Conservation (phyloP, 495 filamentous ascomycete species). For the Evansstolkia leycettana region DNA sequence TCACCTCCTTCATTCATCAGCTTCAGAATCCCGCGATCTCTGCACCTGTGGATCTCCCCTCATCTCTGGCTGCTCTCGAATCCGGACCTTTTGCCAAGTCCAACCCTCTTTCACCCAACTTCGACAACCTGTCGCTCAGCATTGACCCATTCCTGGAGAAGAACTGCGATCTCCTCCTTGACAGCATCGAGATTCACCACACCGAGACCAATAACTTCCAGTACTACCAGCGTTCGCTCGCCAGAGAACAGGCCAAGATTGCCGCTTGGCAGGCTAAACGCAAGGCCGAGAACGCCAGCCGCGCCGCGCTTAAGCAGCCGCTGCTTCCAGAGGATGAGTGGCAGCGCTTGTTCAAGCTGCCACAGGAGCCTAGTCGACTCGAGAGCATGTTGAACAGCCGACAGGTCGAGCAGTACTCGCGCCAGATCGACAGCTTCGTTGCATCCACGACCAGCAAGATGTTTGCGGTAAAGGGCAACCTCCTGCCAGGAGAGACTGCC, state of each 20-base stretch:
- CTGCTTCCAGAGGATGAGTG: slow-evolving; percentile 93
- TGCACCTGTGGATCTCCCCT: slow-evolving; percentile 54
- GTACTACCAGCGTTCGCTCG: slow-evolving; percentile 94
- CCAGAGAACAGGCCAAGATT: slow-evolving; percentile 92
- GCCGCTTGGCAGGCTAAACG: slow-evolving; percentile 91
- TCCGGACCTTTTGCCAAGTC: slow-evolving; percentile 32
- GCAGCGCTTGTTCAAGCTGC: slow-evolving; percentile 95
- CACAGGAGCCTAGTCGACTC: slow-evolving; percentile 80
- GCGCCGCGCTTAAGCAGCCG: slow-evolving; percentile 75
- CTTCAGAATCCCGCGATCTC: slow-evolving; percentile 49
- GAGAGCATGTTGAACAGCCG: slow-evolving; percentile 86
- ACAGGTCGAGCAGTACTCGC: slow-evolving; percentile 96
- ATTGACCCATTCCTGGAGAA: slow-evolving; percentile 99
- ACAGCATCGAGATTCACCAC: slow-evolving; percentile 94
- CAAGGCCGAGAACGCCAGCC: slow-evolving; percentile 81
- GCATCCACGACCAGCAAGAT: slow-evolving; percentile 87
- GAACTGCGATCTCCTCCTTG: slow-evolving; percentile 88
- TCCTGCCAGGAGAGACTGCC: slow-evolving; percentile 36
- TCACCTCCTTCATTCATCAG: slow-evolving; percentile 90
- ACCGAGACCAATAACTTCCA: slow-evolving; percentile 98
- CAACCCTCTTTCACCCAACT: slow-evolving; percentile 68
- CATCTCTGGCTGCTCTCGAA: slow-evolving; percentile 62
- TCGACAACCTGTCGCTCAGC: slow-evolving; percentile 76
- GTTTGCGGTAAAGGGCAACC: slow-evolving; percentile 82
- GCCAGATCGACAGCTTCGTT: slow-evolving; percentile 94